Conservation (phyloP, 805 yeast genomes). For the Saccharomyces paradoxus region DNA sequence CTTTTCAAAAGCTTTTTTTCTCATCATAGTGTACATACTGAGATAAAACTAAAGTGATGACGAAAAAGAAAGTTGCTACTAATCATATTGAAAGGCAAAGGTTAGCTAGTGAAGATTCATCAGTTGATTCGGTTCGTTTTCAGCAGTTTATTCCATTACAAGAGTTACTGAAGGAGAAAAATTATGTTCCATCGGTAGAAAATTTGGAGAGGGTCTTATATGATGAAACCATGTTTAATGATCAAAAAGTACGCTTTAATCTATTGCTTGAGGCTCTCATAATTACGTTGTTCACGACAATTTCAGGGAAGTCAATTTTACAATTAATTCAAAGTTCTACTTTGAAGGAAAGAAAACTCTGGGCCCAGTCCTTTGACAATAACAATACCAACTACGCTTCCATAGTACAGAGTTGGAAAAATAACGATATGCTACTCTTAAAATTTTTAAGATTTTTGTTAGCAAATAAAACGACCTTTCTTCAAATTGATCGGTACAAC, state of each 20-base stretch:
- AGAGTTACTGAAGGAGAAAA: neutral
- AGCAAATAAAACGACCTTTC: constrained; percentile 8
- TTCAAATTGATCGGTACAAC: constrained; percentile 1
- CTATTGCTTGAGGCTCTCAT: constrained; percentile 11
- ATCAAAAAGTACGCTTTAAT: neutral
- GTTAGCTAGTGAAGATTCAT: neutral
- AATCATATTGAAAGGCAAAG: neutral
- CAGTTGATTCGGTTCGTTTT: neutral
- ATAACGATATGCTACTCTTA: constrained; percentile 1
- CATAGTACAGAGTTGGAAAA: neutral
- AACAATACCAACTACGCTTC: neutral
- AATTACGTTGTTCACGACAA: constrained; percentile 18
- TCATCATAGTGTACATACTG: neutral
- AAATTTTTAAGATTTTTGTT: constrained; percentile 11
- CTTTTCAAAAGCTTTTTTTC: neutral
- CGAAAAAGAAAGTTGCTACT: neutral
- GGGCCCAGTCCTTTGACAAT: constrained; percentile 1
- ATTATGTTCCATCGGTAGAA: constrained; percentile 4
- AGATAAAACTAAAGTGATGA: neutral
- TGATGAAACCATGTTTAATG: neutral
- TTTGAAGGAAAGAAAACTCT: neutral
- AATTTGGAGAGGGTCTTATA: constrained; percentile 1
- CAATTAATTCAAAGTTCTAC: neutral
- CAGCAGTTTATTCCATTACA: neutral
- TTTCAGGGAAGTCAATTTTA: constrained; percentile 17